phyloP scores from a whole-genome alignment of 768 basidiomycete genomes.

The Leccinum sublutescens region DNA sequence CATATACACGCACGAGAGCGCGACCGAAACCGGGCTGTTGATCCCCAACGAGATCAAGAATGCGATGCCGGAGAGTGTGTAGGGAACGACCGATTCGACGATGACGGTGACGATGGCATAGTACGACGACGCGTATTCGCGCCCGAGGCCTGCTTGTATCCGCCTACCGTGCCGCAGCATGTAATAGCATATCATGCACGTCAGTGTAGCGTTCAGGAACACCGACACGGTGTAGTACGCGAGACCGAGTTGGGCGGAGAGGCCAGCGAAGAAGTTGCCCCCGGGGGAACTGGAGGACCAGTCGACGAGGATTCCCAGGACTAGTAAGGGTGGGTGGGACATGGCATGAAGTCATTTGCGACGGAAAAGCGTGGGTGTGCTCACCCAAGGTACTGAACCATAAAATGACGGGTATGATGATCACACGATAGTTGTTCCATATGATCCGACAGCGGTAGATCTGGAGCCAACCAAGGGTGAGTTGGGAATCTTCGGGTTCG shows the following conservation, averaged over 20 bases:
- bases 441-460: constrained; percentile 40
- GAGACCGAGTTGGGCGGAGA: constrained; percentile 11
- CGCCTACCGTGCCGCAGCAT: constrained; percentile 9
- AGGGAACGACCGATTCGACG: constrained; percentile 27
- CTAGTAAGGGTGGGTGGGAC: constrained; percentile 2
- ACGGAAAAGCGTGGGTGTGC: neutral
- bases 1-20: constrained; percentile 13
- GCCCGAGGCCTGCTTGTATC: constrained; percentile 13
- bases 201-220: constrained; percentile 18
- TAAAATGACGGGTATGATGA: constrained; percentile 18
- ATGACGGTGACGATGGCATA: constrained; percentile 11
- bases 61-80: constrained; percentile 23
- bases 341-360: neutral
- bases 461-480: constrained; percentile 26
- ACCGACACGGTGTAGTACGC: constrained; percentile 18
- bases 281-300: constrained; percentile 15
- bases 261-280: constrained; percentile 16
- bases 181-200: constrained; percentile 24
- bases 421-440: constrained; percentile 23
- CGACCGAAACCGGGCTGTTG: constrained; percentile 11
- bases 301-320: constrained; percentile 16
- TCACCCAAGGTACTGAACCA: constrained; percentile 26
- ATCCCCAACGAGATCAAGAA: constrained; percentile 23
- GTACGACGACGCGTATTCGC: constrained; percentile 18
- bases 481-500: neutral